Evolutionary conservation across 495 filamentous ascomycete genomes (phyloP), one percentile per base, ranked within the genome.

Genomic region (Acidomyces sp.): DNA sequence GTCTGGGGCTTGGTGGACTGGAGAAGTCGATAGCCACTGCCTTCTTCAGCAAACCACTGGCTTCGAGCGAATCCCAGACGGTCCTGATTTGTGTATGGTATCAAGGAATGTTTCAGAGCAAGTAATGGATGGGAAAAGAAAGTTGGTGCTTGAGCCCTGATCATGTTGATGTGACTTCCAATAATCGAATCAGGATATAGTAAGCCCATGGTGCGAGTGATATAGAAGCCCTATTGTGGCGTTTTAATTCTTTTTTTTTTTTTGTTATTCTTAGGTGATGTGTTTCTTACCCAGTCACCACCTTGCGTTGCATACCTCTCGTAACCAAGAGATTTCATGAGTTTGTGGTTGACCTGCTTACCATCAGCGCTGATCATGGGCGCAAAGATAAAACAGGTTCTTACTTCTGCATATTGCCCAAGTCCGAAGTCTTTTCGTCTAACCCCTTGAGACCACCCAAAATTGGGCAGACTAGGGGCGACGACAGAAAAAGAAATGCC

Each of bases 291-390:
- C n/a, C n/a, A n/a, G n/a, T n/a, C n/a, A 34, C 80, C 77, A 29
- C 72, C 78, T 52, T 78, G 74, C 3, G 67, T 72, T 59, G 70
- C 69, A 55, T 88, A 87, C 40, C 71, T 52, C 10, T 57, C 44
- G 59, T 88, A 86, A 0, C 71, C 71, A 6, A 87, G 70, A 30
- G 65, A 60, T 7, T 68, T 45, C 82, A 88, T 87, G 2, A 88
- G 64, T 3, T 64, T 67, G 54, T 85, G 63, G 38, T 27, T 24
- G 33, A 26, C 27, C 39, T 42, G 30, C n/a, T 15, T 12, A 13
- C 11, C 18, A 17, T 31, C 6, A 30, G 37, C 4, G 12, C 11
- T 20, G 22, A 30, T 3, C 23, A 15, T 10, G 24, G 3, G 3
- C 10, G 11, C 10, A 3, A 3, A 17, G 26, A 9, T 3, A 13